Evolutionary conservation across 345 rosid genomes (phyloP).

Genomic region (Excoecaria cochinchinensis): DNA sequence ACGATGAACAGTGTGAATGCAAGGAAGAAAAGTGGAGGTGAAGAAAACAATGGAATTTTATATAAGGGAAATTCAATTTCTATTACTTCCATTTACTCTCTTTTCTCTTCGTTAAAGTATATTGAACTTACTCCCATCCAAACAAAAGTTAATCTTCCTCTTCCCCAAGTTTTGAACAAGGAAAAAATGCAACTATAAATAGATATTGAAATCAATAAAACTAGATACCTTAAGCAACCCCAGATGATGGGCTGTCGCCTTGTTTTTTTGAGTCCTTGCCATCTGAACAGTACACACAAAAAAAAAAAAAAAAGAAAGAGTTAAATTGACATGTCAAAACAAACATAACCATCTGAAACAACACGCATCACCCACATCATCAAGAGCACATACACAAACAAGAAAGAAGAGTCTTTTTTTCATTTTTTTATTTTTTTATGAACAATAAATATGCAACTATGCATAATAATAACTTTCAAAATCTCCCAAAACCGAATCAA

Average conservation of each 20-base stretch:
- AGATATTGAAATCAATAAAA: neutral
- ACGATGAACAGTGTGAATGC: too few species aligned
- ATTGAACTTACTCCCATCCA: too few species aligned
- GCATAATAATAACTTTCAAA: neutral
- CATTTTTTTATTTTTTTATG: neutral
- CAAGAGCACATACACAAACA: neutral
- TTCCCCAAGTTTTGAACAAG: neutral
- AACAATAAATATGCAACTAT: neutral
- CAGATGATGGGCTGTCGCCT: slow-evolving; percentile 96
- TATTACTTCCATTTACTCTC: too few species aligned
- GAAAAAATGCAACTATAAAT: neutral
- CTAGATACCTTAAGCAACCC: slow-evolving; percentile 81
- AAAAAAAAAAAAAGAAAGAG: too few species aligned
- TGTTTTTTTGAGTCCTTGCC: slow-evolving; percentile 97
- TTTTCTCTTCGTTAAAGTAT: too few species aligned
- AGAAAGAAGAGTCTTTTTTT: neutral
- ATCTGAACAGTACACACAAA: slow-evolving; percentile 46
- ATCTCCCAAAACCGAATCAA: neutral
- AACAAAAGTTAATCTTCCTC: too few species aligned
- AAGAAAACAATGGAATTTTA: too few species aligned
- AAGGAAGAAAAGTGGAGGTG: too few species aligned
- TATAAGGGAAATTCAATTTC: too few species aligned
- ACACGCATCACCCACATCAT: neutral
- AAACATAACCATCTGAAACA: neutral
- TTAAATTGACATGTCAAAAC: neutral